Percentiles rank a stretch among this genome's conserved stretches.
phyloP scores from a whole-genome alignment of 768 basidiomycete genomes.

The Mycena galopus region DNA sequence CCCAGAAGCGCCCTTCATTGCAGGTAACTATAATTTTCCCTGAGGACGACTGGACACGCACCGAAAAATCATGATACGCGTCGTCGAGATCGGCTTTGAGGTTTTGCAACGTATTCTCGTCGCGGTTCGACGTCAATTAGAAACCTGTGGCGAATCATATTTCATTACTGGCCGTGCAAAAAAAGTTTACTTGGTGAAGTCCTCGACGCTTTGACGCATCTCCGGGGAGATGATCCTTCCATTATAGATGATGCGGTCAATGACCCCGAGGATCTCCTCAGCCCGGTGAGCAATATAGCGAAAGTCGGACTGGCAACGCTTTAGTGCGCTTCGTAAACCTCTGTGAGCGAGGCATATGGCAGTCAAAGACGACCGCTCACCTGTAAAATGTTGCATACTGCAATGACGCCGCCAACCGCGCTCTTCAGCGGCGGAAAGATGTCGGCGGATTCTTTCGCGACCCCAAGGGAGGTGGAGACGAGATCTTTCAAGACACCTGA shows the following conservation, averaged over 20 bases:
- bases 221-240: background rate
- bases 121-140: background rate
- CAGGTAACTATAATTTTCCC: background rate
- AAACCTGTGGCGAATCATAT: too few species aligned
- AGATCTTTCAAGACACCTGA: background rate
- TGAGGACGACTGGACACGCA: background rate
- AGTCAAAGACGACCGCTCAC: background rate
- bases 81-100: background rate
- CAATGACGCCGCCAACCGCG: background rate
- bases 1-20: background rate
- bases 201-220: background rate
- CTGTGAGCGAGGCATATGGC: background rate
- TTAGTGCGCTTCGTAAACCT: background rate
- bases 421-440: conserved; percentile 1
- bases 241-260: background rate
- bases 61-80: background rate
- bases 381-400: background rate
- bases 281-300: background rate
- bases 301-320: background rate
- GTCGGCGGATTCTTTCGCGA: background rate
- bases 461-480: background rate
- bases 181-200: background rate
- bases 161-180: too few species aligned
- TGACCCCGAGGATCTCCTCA: background rate
- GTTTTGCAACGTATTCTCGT: background rate